Conservation (phyloP, 768 basidiomycete species). For the Naganishia friedmannii region DNA sequence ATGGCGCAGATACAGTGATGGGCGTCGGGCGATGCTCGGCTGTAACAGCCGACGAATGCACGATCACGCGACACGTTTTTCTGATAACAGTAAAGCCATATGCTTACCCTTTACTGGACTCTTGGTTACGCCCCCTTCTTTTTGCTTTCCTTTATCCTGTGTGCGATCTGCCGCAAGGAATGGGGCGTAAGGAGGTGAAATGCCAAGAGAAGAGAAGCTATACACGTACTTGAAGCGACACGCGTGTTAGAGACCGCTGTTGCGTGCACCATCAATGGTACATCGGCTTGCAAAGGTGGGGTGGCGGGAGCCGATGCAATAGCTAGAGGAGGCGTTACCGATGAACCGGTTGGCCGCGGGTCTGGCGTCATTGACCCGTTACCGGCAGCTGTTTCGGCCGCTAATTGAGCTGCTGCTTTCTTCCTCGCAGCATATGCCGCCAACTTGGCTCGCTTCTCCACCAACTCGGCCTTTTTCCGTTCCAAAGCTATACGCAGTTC, state of each 20-base stretch:
- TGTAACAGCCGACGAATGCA: neutral
- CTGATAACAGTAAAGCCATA: no score
- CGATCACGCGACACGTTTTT: slow-evolving; percentile 1
- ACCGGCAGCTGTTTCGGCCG: neutral
- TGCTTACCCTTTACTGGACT: slow-evolving; percentile 7
- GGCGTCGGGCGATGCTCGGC: neutral
- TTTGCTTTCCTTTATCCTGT: slow-evolving; percentile 9
- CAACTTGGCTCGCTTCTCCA: slow-evolving; percentile 10
- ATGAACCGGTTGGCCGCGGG: neutral
- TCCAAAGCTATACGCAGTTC: slow-evolving; percentile 16
- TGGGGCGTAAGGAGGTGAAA: neutral
- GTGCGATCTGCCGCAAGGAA: neutral
- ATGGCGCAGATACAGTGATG: neutral
- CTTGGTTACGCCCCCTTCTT: neutral
- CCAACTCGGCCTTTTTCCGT: slow-evolving; percentile 14
- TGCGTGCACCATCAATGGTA: neutral
- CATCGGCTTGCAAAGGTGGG: neutral
- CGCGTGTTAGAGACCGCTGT: neutral
- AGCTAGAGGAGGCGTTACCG: neutral
- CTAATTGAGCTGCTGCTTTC: slow-evolving; percentile 12
- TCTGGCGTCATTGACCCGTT: neutral
- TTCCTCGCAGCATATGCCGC: slow-evolving; percentile 14
- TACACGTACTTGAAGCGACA: neutral
- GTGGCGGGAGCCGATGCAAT: neutral
- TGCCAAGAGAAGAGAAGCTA: neutral